These are phyloP conservation scores for Rutstroemia sp. DNA, from an alignment of 2,329 filamentous ascomycete species.

Conservation along the genomic window DNA sequence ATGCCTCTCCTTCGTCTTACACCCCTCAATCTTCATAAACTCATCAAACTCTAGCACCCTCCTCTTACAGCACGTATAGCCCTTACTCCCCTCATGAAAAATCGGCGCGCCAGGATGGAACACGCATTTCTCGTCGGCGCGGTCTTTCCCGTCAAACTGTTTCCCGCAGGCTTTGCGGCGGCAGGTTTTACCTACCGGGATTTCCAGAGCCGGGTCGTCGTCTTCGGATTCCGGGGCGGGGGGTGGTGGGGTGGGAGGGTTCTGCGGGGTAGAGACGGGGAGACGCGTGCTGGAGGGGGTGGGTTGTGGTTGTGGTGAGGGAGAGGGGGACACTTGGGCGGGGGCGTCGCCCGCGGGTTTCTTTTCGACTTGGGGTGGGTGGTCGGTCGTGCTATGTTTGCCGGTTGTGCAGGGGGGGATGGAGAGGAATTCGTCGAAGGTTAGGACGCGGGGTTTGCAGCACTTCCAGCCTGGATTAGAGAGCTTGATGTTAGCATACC, in stretches of 20 bases:
- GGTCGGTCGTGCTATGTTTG: conserved; percentile 82
- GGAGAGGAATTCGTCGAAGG: conserved; percentile 93
- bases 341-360: conserved; percentile 34
- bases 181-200: conserved; percentile 69
- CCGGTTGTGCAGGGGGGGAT: conserved; percentile 91
- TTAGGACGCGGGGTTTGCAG: conserved; percentile 93
- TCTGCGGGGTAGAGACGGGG: conserved; percentile 37
- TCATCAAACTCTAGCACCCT: conserved; percentile 94
- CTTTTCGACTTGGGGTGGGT: conserved; percentile 54
- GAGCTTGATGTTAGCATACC: not conserved
- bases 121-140: conserved; percentile 70
- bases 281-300: conserved; percentile 32
- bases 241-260: conserved; percentile 40
- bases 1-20: conserved; percentile 73
- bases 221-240: conserved; percentile 74
- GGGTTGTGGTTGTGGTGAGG: conserved; percentile 41
- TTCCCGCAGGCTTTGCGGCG: conserved; percentile 68
- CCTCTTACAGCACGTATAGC: conserved; percentile 94
- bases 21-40: conserved; percentile 93
- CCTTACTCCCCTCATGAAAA: conserved; percentile 98
- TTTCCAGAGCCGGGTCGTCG: conserved; percentile 68
- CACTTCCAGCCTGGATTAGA: conserved; percentile 82
- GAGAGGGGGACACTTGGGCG: conserved; percentile 35
- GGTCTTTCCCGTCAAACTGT: conserved; percentile 51
- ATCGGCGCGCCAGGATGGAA: conserved; percentile 87